Evolutionary conservation across 306 rosid species (phyloP).

Genomic region (Vachellia collinsii): DNA sequence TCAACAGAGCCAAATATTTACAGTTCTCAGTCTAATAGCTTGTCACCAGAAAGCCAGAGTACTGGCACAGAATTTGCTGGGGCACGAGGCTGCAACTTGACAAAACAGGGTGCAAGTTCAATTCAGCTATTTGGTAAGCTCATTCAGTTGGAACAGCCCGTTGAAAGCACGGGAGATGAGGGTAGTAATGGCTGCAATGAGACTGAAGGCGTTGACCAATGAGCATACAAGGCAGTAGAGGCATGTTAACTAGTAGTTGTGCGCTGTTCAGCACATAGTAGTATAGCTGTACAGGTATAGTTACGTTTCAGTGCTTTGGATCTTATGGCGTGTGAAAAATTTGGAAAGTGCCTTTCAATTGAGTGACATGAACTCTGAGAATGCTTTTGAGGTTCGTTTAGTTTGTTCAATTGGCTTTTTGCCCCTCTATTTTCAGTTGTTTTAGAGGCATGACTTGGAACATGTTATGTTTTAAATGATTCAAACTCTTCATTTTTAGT

Average conservation of each 20-base stretch:
- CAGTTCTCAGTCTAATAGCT: constrained; percentile 2
- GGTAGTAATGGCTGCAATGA: constrained; percentile 1
- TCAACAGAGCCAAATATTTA: constrained; percentile 9
- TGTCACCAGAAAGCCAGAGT: constrained; percentile 19
- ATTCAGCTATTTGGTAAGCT: not conserved
- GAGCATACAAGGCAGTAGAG: not conserved
- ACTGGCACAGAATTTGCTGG: not conserved
- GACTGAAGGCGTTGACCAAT: not conserved
- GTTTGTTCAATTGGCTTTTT: not conserved
- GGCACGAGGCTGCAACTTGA: not conserved
- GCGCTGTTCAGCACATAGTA: not conserved
- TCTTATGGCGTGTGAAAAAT: not conserved
- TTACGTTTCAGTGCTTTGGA: not conserved
- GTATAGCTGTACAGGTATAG: constrained; percentile 1
- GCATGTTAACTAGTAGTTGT: not conserved
- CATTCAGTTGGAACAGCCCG: not conserved
- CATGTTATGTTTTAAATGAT: not conserved
- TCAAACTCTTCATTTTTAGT: not conserved
- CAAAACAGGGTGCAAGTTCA: not conserved
- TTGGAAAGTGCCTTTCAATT: not conserved
- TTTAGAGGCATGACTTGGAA: not conserved
- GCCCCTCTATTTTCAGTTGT: not conserved
- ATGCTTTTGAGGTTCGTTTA: not conserved
- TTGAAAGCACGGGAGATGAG: constrained; percentile 7
- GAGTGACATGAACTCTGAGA: not conserved